Conservation (phyloP, 2,329 filamentous ascomycete species). For the Botrytis pseudocinerea region DNA sequence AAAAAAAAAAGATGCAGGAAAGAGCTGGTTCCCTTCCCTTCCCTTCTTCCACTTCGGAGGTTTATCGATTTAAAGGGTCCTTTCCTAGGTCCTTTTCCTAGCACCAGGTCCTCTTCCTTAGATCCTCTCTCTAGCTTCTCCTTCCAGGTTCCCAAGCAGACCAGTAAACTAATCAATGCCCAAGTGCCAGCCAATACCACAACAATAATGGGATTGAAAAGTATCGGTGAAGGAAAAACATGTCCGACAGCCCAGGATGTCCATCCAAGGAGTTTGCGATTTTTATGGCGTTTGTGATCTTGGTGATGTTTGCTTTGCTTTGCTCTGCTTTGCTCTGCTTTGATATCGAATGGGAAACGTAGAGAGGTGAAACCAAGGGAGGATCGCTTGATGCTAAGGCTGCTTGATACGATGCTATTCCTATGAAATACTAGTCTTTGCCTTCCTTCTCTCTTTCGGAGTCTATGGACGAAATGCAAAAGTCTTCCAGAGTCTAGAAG, state of each 20-base stretch:
- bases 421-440: background rate
- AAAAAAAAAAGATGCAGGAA: background rate
- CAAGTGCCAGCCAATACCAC: no score
- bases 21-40: background rate
- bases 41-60: constrained; percentile 3
- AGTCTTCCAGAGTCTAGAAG: background rate
- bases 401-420: background rate
- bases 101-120: no score
- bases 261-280: background rate
- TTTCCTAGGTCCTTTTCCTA: background rate
- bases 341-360: background rate
- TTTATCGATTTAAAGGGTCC: constrained; percentile 9
- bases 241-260: background rate
- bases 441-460: background rate
- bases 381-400: background rate
- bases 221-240: constrained; percentile 5
- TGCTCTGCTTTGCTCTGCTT: background rate
- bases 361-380: background rate
- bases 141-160: background rate
- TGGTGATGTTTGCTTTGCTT: no score
- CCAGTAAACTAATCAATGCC: background rate
- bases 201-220: background rate
- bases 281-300: no score
- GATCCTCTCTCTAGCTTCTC: no score
- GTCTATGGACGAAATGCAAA: no score